phyloP scores from a whole-genome alignment of 2,329 filamentous ascomycete genomes.

The Plenodomus lindquistii region DNA sequence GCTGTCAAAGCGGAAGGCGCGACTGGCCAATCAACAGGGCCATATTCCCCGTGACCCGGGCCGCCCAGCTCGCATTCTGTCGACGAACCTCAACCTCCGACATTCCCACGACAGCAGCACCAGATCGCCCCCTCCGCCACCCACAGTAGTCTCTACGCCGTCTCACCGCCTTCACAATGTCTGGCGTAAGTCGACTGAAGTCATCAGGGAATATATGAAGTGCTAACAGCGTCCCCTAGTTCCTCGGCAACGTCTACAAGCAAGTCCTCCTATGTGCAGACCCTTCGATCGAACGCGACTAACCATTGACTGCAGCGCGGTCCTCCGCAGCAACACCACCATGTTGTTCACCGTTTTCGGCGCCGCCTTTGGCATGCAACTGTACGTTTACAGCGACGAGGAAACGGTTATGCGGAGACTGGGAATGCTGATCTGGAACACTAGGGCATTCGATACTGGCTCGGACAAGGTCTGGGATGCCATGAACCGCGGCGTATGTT shows the following conservation, averaged over 20 bases:
- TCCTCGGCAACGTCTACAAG: constrained; percentile 60
- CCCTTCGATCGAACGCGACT: constrained; percentile 22
- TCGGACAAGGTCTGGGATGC: constrained; percentile 89
- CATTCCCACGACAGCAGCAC: constrained; percentile 30
- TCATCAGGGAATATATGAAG: not conserved
- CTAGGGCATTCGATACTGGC: constrained; percentile 78
- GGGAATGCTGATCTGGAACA: constrained; percentile 24
- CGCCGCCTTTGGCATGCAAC: constrained; percentile 86
- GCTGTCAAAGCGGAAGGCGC: constrained; percentile 8
- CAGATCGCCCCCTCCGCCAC: constrained; percentile 14
- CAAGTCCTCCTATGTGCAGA: constrained; percentile 38
- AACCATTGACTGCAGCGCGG: constrained; percentile 60
- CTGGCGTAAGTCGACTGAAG: constrained; percentile 56
- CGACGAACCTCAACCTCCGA: constrained; percentile 22
- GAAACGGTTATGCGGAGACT: constrained; percentile 2
- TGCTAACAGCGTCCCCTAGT: constrained; percentile 46
- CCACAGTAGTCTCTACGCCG: constrained; percentile 23
- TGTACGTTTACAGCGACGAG: constrained; percentile 66
- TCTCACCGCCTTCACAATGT: constrained; percentile 56
- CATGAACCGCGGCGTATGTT: constrained; percentile 79
- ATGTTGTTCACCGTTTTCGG: constrained; percentile 88
- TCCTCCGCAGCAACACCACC: constrained; percentile 85
- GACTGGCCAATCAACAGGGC: constrained; percentile 31
- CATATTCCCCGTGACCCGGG: constrained; percentile 27
- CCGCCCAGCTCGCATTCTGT: constrained; percentile 24